Base-by-base conservation (phyloP, 2,329 filamentous ascomycete genomes). In the Nothomitra cinnamomea region DNA sequence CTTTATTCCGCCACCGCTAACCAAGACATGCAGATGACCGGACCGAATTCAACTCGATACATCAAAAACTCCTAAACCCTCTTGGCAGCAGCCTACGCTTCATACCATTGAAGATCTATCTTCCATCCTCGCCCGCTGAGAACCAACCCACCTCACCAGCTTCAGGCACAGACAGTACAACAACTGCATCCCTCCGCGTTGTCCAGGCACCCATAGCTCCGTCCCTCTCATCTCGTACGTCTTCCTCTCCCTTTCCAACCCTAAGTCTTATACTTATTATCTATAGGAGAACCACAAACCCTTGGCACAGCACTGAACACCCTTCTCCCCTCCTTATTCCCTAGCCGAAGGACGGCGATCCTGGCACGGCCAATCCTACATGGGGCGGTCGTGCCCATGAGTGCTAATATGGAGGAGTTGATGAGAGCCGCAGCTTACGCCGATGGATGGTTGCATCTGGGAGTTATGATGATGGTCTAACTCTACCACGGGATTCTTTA, bases 401-500 rank as follows among this genome's bases (percentile, higher is more conserved):
- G 72, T 56, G 85, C 88, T 1, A 82, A 82, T 22, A 67, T 98
- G 17, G 85, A 87, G 62, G 90, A 95, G 48, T 66, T 98, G 55
- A 85, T 92, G 69, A 77, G 81, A 54, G 83, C 84, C 62, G 84
- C 85, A 2, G 80, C 87, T 1, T 96, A 95, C 71, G 81, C 87
- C 0, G 92, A 98, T 68, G 92, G 92, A 0, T 98, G 89, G 83
- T 67, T 95, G 24, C 87, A 87, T 66, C 68, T 95, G 42, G 85
- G 87, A 52, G 77, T 95, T 3, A 75, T 82, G 19, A 83, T 94
- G 71, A 73, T 87, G 63, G 71, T 70, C 13, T 77, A 62, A 67
- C 28, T 32, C 10, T 10, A 10, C 10, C 10, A 32, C 10, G 28
- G 10, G 28, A 5, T 4, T 32, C 10, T 32, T 5, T 10, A 32